phyloP scores from a whole-genome alignment of 2,329 filamentous ascomycete genomes.

The Lecanicillium sp. region DNA sequence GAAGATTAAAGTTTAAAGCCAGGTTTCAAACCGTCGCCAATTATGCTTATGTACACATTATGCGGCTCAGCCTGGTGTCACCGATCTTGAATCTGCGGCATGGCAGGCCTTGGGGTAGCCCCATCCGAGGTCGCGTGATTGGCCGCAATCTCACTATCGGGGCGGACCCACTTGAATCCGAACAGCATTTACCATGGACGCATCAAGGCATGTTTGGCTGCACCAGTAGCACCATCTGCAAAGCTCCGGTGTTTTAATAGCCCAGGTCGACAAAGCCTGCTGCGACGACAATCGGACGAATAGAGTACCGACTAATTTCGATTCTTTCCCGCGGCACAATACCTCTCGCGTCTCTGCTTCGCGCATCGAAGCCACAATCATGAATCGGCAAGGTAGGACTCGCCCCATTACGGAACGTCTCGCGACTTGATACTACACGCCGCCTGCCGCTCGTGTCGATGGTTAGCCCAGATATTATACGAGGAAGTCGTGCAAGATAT shows the following conservation, averaged over 20 bases:
- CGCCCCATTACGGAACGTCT: slow-evolving; percentile 13
- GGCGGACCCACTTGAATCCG: slow-evolving; percentile 28
- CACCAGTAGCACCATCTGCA: no score
- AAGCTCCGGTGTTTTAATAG: no score
- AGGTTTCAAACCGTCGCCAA: no score
- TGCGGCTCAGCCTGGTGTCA: no score
- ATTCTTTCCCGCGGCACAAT: slow-evolving; percentile 1
- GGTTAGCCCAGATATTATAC: no score
- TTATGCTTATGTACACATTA: no score
- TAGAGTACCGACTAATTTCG: slow-evolving; percentile 4
- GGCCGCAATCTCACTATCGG: slow-evolving; percentile 15
- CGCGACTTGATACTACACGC: not conserved
- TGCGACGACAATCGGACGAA: no score
- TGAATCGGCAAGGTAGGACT: slow-evolving; percentile 54
- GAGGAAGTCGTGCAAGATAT: no score
- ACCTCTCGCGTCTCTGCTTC: not conserved
- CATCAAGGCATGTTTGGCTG: slow-evolving; percentile 3
- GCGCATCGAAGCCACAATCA: slow-evolving; percentile 24
- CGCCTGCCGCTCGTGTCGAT: no score
- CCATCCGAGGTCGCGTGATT: slow-evolving; percentile 8
- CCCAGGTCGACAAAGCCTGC: not conserved
- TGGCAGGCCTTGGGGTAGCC: not conserved
- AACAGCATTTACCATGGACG: slow-evolving; percentile 9
- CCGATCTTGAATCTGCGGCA: not conserved
- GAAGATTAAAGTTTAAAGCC: no score